Evolutionary conservation across 495 filamentous ascomycete genomes (phyloP), one percentile per base, ranked within the genome.

Genomic region (Podospora australis): DNA sequence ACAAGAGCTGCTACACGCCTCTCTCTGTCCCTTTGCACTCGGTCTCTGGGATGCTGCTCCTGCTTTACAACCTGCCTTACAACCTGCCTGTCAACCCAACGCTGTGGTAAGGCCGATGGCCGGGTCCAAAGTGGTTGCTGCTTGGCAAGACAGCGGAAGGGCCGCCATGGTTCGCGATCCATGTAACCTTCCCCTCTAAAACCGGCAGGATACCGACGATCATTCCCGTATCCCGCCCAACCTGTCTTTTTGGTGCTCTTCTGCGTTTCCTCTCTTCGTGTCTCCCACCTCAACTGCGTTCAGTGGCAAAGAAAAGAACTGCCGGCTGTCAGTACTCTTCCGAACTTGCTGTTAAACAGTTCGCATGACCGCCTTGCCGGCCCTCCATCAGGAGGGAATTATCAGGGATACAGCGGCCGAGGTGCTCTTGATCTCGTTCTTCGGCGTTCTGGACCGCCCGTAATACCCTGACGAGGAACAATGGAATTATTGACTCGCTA

Each of bases 161-260:
- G 20, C 7, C 21, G n/a, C 11, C 20, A 16, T 16, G 14, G 11
- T 36, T 36, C n/a, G 34, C 28, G 23, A 43, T 9, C 6, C 16
- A 23, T 43, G 40, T 43, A 43, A 43, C 40, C 40, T 43, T 43
- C 40, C 24, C 20, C n/a, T 26, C 28, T 29, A 9, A 22, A 41
- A 41, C 39, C 19, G 19, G 19, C 39, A 41, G 39, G 17, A 20
- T 14, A 41, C 14, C 20, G 23, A 41, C 14, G 5, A 42, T n/a
- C 7, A 36, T 6, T 36, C 11, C 13, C 34, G 4, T n/a, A 10
- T 16, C 13, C 5, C 34, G 17, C 34, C 26, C 26, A 13, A 40
- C 20, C 4, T 40, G 20, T 13, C 38, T 11, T 21, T 17, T n/a
- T 19, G 6, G 19, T 17, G 34, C 16, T 5, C 34, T 36, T 36